Evolutionary conservation across 768 basidiomycete species (phyloP), one percentile per base, ranked within the genome.

Genomic region (Lentinula sp.): DNA sequence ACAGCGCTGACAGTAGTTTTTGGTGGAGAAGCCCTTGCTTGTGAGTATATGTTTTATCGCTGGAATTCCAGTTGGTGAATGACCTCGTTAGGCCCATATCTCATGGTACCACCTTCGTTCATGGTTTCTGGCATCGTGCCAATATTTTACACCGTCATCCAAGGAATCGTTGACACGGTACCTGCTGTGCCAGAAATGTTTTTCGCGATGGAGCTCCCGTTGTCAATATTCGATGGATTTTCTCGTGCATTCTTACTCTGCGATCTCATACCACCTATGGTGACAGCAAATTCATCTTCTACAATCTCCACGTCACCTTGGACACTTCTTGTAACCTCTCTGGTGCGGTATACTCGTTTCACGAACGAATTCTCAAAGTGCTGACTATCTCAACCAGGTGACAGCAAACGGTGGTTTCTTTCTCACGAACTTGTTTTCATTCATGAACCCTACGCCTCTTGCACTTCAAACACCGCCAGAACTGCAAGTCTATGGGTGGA

Each of bases 391-490:
- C 10, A 43, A 55, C 35, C 64, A 91, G 90, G 67, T 88, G 54
- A 80, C 82, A 35, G 85, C 90, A 50, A 93, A 93, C 70, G 85
- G 82, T 3, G 92, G 92, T 5, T 92, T 91, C 78, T 89, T 95
- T 78, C 67, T 91, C 64, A 79, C 82, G 35, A 89, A 88, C 74
- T 75, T 88, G 51, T 82, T 88, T 74, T 88, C 87, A 40, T 84
- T 92, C 73, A 78, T 93, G 45, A 83, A 87, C 62, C 90, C 93
- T 0, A 85, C 85, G 5, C 76, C 87, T 0, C 77, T 92, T 61
- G 68, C 81, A 5, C 71, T 95, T 21, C 77, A 85, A 37, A 93
- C 92, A 0, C 94, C 95, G 1, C 79, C 86, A 0, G 94, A 95
- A 70, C 79, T 97, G 7, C 78, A 79, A 57, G 81, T 91, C 0